Evolutionary conservation across 2,329 filamentous ascomycete species (phyloP).

Genomic region (Colletotrichum sp.): DNA sequence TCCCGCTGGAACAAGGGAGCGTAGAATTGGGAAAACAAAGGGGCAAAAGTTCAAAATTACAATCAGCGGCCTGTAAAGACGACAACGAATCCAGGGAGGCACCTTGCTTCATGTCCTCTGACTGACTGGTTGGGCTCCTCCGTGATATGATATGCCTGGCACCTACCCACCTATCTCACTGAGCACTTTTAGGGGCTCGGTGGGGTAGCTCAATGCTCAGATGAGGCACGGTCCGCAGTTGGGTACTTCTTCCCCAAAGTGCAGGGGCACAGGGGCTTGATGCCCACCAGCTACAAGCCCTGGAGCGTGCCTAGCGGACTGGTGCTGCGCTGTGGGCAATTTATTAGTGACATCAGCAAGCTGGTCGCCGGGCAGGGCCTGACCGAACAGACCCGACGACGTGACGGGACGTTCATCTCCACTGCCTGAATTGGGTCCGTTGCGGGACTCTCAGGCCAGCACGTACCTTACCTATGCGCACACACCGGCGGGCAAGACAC

Average conservation of each 20-base stretch:
- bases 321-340: neutral
- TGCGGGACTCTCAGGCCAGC: neutral
- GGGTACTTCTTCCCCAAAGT: neutral
- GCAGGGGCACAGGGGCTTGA: neutral
- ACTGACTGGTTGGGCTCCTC: neutral
- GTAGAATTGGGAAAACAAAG: neutral
- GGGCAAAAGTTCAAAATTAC: neutral
- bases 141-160: neutral
- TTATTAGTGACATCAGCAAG: conserved; percentile 19
- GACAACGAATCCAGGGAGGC: neutral
- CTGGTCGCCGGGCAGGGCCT: neutral
- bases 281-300: neutral
- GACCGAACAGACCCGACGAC: neutral
- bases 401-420: neutral
- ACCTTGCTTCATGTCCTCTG: neutral
- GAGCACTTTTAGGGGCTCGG: neutral
- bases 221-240: neutral
- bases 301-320: neutral
- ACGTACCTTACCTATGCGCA: neutral
- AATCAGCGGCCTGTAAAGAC: neutral
- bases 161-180: no score
- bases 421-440: neutral
- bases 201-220: neutral
- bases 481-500: neutral
- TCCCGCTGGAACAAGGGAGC: neutral